These are phyloP conservation scores for Fusarium tjaetaba DNA, from an alignment of 2,329 filamentous ascomycete genomes.

Conservation along the genomic window DNA sequence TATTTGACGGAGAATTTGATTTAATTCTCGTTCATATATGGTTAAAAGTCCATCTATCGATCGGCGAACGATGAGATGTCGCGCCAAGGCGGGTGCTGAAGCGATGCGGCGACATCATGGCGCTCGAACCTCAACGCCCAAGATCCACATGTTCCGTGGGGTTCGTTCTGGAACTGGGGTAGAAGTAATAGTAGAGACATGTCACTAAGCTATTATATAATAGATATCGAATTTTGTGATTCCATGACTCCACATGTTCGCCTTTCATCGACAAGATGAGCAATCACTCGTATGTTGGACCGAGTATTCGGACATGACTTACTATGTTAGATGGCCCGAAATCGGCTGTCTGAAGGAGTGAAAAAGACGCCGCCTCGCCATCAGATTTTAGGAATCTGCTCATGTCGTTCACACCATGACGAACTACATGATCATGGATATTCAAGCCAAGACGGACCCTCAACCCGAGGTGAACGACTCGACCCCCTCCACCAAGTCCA, in stretches of 20 bases:
- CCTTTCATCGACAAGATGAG: slow-evolving; percentile 22
- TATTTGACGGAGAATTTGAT: too few species aligned
- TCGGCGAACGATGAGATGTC: not conserved
- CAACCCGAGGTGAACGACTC: not conserved
- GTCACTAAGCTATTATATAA: slow-evolving; percentile 20
- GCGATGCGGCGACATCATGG: not conserved
- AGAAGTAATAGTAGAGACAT: not conserved
- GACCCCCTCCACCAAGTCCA: slow-evolving; percentile 12
- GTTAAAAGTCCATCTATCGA: not conserved
- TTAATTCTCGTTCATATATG: too few species aligned
- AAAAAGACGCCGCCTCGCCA: not conserved
- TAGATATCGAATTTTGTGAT: not conserved
- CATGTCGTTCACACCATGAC: not conserved
- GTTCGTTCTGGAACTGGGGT: not conserved
- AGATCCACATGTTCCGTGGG: not conserved
- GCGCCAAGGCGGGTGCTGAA: not conserved
- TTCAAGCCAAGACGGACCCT: slow-evolving; percentile 3
- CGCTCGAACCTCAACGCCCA: not conserved
- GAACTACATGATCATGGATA: slow-evolving; percentile 16
- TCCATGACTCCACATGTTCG: slow-evolving; percentile 15
- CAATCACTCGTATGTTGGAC: not conserved
- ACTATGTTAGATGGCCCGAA: not conserved
- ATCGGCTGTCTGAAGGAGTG: not conserved
- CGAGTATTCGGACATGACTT: too few species aligned
- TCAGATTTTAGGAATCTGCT: rapidly evolving